These are phyloP conservation scores for Paracoccidioides lutzii DNA, from an alignment of 2,329 filamentous ascomycete genomes.

Conservation along the genomic window DNA sequence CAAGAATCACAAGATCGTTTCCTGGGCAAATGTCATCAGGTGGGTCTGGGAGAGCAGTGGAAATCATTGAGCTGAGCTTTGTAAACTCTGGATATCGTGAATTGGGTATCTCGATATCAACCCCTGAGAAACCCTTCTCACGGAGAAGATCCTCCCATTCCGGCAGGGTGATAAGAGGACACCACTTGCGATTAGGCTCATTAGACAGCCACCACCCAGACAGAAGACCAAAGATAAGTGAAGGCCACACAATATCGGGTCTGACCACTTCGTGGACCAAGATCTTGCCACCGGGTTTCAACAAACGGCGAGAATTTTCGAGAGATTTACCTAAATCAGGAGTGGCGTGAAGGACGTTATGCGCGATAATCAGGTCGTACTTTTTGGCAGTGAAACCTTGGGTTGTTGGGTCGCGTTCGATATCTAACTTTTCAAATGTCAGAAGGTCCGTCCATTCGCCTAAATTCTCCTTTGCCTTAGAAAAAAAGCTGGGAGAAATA, in stretches of 20 bases:
- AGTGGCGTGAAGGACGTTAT: constrained; percentile 30
- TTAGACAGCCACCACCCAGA: constrained; percentile 17
- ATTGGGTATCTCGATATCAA: constrained; percentile 8
- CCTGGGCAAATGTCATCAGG: neutral
- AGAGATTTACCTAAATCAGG: constrained; percentile 13
- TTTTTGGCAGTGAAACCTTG: constrained; percentile 25
- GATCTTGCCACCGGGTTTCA: constrained; percentile 35
- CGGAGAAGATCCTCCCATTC: constrained; percentile 8
- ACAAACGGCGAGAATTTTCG: constrained; percentile 22
- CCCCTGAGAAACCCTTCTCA: constrained; percentile 8
- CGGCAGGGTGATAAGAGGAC: constrained; percentile 5
- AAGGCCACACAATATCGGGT: constrained; percentile 7
- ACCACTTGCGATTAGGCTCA: constrained; percentile 8
- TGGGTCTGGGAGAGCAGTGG: constrained; percentile 6
- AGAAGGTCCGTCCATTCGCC: constrained; percentile 10
- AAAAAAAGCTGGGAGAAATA: constrained; percentile 32
- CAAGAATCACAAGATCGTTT: constrained; percentile 2
- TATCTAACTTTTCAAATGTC: constrained; percentile 20
- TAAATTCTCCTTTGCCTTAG: constrained; percentile 21
- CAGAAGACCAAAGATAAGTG: constrained; percentile 12
- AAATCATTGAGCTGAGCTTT: constrained; percentile 12
- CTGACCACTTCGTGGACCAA: constrained; percentile 29
- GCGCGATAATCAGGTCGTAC: constrained; percentile 29
- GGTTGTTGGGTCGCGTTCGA: constrained; percentile 19
- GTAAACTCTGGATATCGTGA: constrained; percentile 8